Base-by-base conservation (phyloP, 1,284 basidiomycete species). In the Ustilago hordei region DNA sequence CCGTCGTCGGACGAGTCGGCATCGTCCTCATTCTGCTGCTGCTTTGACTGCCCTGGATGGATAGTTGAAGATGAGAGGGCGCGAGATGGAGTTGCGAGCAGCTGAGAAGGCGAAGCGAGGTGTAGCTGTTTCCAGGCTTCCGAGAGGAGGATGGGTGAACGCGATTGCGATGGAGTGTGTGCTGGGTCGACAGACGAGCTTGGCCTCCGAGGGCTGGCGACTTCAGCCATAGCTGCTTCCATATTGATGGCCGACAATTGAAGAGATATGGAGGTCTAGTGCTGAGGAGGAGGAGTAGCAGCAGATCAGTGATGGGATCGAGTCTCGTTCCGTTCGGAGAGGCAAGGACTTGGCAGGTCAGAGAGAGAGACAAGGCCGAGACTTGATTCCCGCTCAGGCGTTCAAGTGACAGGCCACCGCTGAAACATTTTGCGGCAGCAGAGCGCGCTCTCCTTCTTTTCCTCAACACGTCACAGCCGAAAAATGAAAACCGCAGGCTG, bases 1-100 rank as follows among this genome's bases (percentile, higher is more conserved):
- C 69, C 74, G 38, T 71, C 68, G 43, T 72, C 69, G n/a, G 74
- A 76, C 2, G 74, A 76, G 54, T 76, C 74, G 13, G 36, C 63
- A n/a, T 69, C 59, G 34, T 36, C 60, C 12, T 66, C 39, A 34
- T 55, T 39, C 11, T 28, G 2, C 34, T 34, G 56, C 15, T 58
- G 43, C 19, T 23, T 17, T n/a, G 45, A 19, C 4, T 8, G 17
- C 19, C 43, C 28, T 11, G 61, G 13, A 19, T 15, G 5, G 43
- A 9, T 38, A 15, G 36, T 41, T 8, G 57, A 38, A 34, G 55
- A 19, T 6, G 35, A 8, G 9, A 50, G n/a, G 35, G 38, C 36
- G 35, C 55, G 59, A 1, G 67, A 53, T 17, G 66, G 60, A 13
- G 56, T 58, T 31, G 55, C 47, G 3, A 60, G 36, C 13, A 53